Conservation (phyloP, 805 yeast species). For the Metschnikowia kunwiensis region DNA sequence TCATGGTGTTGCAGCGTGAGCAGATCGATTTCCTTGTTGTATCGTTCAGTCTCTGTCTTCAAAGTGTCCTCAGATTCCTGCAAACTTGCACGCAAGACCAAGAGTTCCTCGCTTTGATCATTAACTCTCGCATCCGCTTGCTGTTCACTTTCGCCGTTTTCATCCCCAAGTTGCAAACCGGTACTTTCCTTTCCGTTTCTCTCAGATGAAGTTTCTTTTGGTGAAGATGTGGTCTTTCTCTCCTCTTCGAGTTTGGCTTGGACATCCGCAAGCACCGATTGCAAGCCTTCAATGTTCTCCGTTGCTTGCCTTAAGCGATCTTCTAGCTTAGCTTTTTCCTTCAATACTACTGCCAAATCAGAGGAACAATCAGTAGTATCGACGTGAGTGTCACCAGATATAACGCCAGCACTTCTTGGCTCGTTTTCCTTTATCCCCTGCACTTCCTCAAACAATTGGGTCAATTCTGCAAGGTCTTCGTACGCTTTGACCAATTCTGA, state of each 20-base stretch:
- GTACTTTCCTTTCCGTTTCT: no score
- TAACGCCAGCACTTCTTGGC: not conserved
- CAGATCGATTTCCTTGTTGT: slow-evolving; percentile 1
- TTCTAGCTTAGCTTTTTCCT: slow-evolving; percentile 6
- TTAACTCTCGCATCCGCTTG: no score
- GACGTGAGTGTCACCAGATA: no score
- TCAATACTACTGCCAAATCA: no score
- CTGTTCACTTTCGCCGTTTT: no score
- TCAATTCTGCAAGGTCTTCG: slow-evolving; percentile 13
- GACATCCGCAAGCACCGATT: not conserved
- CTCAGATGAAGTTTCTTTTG: no score
- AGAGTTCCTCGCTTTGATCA: no score
- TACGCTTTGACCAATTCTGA: slow-evolving; percentile 13
- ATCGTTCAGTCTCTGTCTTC: not conserved
- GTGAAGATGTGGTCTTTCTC: not conserved
- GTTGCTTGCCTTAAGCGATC: slow-evolving; percentile 2
- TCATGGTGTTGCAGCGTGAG: slow-evolving; percentile 4
- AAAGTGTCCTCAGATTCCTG: slow-evolving; percentile 1
- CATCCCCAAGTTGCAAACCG: no score
- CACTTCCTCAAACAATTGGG: slow-evolving; percentile 12
- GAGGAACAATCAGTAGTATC: no score
- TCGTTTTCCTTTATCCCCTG: slow-evolving; percentile 3
- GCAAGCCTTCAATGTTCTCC: slow-evolving; percentile 5
- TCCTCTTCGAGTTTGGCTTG: not conserved
- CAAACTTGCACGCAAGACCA: not conserved